Base-by-base conservation (phyloP, 2,329 filamentous ascomycete genomes). In the Monosporascus sp. region DNA sequence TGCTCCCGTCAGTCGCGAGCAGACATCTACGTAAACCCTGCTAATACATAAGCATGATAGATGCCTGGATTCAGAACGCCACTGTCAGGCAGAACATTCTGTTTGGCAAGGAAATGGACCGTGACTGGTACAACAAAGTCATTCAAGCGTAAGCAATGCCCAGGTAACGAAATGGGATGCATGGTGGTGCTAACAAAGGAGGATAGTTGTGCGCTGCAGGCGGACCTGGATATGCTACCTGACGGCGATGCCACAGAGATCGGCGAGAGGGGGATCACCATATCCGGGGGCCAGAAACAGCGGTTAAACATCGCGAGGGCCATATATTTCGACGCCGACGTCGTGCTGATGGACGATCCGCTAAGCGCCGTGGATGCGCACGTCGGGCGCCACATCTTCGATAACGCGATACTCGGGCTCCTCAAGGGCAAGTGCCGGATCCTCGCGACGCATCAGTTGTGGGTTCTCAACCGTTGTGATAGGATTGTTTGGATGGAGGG, bases 21-120 rank as follows among this genome's bases (percentile, higher is more conserved):
- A 35, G 31, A n/a, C 31, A 35, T 35, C 31, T 14, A 14, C 11
- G 11, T 35, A 14, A 35, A 35, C 9, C 2, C 9, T 14, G 31
- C 31, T 35, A 35, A 35, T 9, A 14, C 31, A 35, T 14, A 3
- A 5, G 5, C 31, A 14, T 14, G 31, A 35, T 35, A 35, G 31
- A 96, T 65, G 90, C 94, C 0, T 99, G 94, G 94, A 96, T 99
- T 48, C 93, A 97, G 67, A 97, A 97, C 65, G 80, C 91, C 0
- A 89, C 87, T 1, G 81, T 97, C 3, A 85, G 84, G 57, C 84
- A 96, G 37, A 99, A 99, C 64, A 96, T 99, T 55, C 72, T 91
- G 0, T 97, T 97, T 64, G 93, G 93, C 11, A 93, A 91, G 61
- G 81, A 84, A 0, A 82, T 87, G 72, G 79, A 96, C 50, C 79